Conservation (phyloP, 1,284 basidiomycete species). For the Hymenochaete sp. region DNA sequence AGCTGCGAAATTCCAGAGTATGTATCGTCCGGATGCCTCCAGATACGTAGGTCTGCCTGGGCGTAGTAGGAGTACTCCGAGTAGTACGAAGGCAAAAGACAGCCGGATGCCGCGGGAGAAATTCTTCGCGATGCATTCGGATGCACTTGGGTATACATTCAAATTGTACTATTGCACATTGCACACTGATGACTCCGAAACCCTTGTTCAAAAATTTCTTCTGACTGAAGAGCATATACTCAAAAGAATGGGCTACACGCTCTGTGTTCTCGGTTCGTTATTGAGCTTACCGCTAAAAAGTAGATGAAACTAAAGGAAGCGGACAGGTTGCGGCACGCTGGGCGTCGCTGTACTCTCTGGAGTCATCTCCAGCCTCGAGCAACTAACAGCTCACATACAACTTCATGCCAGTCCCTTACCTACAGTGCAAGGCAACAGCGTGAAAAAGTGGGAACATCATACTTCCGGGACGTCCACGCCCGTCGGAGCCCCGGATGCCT, state of each 20-base stretch:
- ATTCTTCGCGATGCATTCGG: background rate
- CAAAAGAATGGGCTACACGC: slow-evolving; percentile 34
- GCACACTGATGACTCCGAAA: too few relatives aligned
- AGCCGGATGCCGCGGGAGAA: background rate
- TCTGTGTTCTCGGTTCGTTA: slow-evolving; percentile 36
- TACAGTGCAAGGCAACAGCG: background rate
- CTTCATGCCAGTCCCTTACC: slow-evolving; percentile 9
- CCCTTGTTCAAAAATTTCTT: too few relatives aligned
- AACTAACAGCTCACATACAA: slow-evolving; percentile 25
- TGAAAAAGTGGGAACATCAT: slow-evolving; percentile 71
- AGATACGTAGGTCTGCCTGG: too few relatives aligned
- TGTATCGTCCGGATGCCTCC: too few relatives aligned
- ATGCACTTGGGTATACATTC: too few relatives aligned
- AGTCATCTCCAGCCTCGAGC: slow-evolving; percentile 66
- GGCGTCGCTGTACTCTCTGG: slow-evolving; percentile 93
- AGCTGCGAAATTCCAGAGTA: too few relatives aligned
- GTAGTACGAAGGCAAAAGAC: too few relatives aligned
- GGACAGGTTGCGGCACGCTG: slow-evolving; percentile 95
- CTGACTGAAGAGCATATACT: background rate
- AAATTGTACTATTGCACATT: too few relatives aligned
- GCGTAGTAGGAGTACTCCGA: too few relatives aligned
- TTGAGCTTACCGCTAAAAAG: slow-evolving; percentile 4
- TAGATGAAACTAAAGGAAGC: background rate
- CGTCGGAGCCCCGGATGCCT: slow-evolving; percentile 46
- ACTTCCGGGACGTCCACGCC: slow-evolving; percentile 81